These are phyloP conservation scores for Kurtzmaniella cleridarum DNA, from an alignment of 805 yeast species.

Conservation along the genomic window DNA sequence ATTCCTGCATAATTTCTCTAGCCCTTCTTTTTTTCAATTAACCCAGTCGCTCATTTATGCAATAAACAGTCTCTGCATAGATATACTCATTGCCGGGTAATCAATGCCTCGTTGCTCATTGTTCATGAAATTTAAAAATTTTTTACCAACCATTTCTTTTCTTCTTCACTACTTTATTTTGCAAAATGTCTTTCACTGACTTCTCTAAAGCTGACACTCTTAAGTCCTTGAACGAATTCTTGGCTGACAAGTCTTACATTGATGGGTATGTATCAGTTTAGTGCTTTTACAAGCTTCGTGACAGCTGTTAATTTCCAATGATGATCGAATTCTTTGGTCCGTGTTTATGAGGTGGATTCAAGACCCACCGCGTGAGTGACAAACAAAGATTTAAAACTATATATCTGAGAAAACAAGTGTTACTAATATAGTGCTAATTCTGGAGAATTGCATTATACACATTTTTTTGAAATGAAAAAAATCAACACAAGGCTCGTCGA, in stretches of 20 bases:
- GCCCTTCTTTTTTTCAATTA: too few species aligned
- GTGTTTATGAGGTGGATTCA: constrained; percentile 94
- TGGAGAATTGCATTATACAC: too few species aligned
- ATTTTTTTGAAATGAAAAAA: too few species aligned
- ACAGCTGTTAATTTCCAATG: constrained; percentile 28
- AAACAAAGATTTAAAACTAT: constrained; percentile 35
- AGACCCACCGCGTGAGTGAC: constrained; percentile 95
- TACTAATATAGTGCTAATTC: background rate
- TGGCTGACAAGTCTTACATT: constrained; percentile 90
- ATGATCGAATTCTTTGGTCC: constrained; percentile 83
- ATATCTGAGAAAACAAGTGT: constrained; percentile 1
- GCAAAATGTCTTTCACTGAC: constrained; percentile 69
- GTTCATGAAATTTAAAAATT: constrained; percentile 1
- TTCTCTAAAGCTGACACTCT: constrained; percentile 66
- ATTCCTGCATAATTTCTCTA: too few species aligned
- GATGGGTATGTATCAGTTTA: constrained; percentile 72
- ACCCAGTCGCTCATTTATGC: too few species aligned
- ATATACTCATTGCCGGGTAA: too few species aligned
- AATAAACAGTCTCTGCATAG: too few species aligned
- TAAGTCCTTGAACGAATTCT: constrained; percentile 70
- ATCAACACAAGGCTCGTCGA: too few species aligned
- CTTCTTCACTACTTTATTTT: too few species aligned
- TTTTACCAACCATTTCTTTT: background rate
- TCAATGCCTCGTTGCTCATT: background rate
- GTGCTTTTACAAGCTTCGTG: background rate